Evolutionary conservation across 1,284 basidiomycete genomes (phyloP), one percentile per base, ranked within the genome.

Genomic region (Mrakiaceae sp.): DNA sequence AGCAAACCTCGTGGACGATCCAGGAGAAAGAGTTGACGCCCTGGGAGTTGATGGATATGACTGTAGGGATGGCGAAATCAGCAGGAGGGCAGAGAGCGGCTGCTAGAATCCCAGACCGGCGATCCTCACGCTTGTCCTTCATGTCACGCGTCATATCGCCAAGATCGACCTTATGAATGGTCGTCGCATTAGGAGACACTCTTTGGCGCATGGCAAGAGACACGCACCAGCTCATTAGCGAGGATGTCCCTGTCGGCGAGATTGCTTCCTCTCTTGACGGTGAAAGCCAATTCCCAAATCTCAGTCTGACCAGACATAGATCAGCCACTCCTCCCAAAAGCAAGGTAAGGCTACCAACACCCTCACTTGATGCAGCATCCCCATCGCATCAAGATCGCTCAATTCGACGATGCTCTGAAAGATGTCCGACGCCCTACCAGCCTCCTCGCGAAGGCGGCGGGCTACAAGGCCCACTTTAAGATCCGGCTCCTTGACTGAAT

Each of bases 21-120:
- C 60, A 66, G 11, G 60, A 58, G 60, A 66, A 66, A 6, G 64
- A 55, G 50, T 66, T 66, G 55, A 66, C 62, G 2, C 64, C 64
- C 52, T 66, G 60, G 3, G 56, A 61, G 40, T 62, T 66, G 55
- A 66, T 62, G 1, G 40, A 57, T 64, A 46, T n/a, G 39, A 14
- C 7, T 14, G 3, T 3, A 50, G n/a, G 12, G 27, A 9, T 9
- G 12, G 12, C 14, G 55, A 16, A 27, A 40, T 46, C 9, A 16
- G 40, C 16, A 44, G 0, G 5, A 11, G 42, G 7, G 16, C 39
- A 42, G 40, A 12, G 44, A 7, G 47, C 14, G 16, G 46, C 7
- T 39, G 7, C 16, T 39, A 14, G 48, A 46, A 1, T 2, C 3
- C 44, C 11, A 51, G 63, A 48, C 9, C 27, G 6, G 9, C 57